Evolutionary conservation across 306 rosid genomes (phyloP).

Genomic region (Myrica gale): DNA sequence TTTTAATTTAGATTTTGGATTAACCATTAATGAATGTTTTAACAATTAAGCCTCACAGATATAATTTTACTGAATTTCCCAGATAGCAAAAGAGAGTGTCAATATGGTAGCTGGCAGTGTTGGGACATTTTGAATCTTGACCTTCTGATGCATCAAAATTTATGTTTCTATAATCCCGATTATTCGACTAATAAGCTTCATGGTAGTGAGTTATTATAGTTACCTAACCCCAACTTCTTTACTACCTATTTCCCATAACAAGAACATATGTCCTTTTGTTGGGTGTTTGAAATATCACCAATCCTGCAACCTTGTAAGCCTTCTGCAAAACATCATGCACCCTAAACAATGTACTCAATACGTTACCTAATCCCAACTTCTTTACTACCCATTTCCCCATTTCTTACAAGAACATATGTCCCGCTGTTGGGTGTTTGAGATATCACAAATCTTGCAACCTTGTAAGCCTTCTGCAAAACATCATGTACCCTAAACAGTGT

Average conservation of each 20-base stretch:
- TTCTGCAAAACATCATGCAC: too few relatives aligned
- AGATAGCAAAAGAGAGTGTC: too few relatives aligned
- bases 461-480: too few relatives aligned
- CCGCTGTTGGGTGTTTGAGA: constrained; percentile 24
- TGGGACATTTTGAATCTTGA: background rate
- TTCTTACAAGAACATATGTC: constrained; percentile 16
- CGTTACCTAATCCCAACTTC: constrained; percentile 1
- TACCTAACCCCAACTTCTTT: constrained; percentile 2
- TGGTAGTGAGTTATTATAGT: constrained; percentile 1
- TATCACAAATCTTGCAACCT: constrained; percentile 1
- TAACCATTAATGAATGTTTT: too few relatives aligned
- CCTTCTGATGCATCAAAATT: background rate
- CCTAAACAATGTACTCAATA: too few relatives aligned
- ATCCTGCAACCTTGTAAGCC: background rate
- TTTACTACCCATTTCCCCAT: background rate
- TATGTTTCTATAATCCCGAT: background rate
- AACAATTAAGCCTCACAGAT: too few relatives aligned
- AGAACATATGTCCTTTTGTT: constrained; percentile 24
- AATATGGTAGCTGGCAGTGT: too few relatives aligned
- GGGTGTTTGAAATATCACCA: constrained; percentile 24
- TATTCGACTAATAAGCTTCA: background rate
- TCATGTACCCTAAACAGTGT: background rate
- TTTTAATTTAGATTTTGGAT: too few relatives aligned
- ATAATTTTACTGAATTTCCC: too few relatives aligned
- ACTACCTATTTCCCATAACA: background rate